These are phyloP conservation scores for Nicotiana obtusifolia DNA, from an alignment of 257 asterid species.

Conservation along the genomic window DNA sequence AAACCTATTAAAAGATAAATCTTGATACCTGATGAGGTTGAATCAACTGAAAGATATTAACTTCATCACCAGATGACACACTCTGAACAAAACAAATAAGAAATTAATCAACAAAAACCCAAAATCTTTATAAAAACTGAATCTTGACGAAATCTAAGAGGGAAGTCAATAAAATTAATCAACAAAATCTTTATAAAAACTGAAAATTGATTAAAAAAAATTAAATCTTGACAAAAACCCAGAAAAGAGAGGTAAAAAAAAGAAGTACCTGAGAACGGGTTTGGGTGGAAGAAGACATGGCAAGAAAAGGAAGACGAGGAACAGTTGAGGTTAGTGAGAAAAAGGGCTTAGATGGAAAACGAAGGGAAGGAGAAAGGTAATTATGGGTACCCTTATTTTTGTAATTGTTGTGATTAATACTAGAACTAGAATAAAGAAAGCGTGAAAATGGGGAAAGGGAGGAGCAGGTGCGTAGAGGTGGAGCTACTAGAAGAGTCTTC, in stretches of 20 bases:
- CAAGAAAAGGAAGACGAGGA: not conserved
- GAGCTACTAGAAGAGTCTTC: constrained; percentile 14
- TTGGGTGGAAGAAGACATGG: constrained; percentile 25
- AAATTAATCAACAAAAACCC: too few relatives aligned
- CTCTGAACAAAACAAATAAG: constrained; percentile 27
- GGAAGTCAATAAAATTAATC: not conserved
- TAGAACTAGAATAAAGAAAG: not conserved
- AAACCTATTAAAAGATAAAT: not conserved
- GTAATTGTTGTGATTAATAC: not conserved
- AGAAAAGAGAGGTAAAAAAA: too few relatives aligned
- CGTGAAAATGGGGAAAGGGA: constrained; percentile 13
- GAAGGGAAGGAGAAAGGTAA: not conserved
- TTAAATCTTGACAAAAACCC: not conserved
- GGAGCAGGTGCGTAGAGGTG: constrained; percentile 14
- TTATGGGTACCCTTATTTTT: not conserved
- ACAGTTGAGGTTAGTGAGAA: not conserved
- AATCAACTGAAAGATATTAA: constrained; percentile 51
- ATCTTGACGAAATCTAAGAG: too few relatives aligned
- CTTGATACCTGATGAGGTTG: constrained; percentile 75
- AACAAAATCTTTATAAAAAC: not conserved
- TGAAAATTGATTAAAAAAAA: not conserved
- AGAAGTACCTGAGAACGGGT: constrained; percentile 16
- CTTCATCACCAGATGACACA: constrained; percentile 28
- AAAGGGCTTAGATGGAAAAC: not conserved
- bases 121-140: not conserved